A percentile compares a stretch with the other conserved stretches of the same genome.
phyloP scores from a whole-genome alignment of 2,329 filamentous ascomycete genomes.

The Pseudogymnoascus sp. region DNA sequence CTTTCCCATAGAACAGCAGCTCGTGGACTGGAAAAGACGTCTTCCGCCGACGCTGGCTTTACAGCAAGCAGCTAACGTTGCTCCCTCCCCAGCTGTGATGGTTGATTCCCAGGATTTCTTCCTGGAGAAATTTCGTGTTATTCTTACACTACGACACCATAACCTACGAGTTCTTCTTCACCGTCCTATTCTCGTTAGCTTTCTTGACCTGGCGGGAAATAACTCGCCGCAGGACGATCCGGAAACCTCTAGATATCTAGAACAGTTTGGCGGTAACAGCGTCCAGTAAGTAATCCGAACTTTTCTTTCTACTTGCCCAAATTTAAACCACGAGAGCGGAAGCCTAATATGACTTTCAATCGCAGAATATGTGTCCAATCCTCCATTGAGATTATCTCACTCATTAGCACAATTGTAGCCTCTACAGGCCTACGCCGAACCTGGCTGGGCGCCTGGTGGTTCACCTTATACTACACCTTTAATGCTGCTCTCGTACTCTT shows the following conservation, averaged over 20 bases:
- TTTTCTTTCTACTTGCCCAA: conserved; percentile 19
- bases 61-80: conserved; percentile 22
- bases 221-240: conserved; percentile 21
- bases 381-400: conserved; percentile 31
- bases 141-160: conserved; percentile 37
- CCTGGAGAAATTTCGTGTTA: conserved; percentile 33
- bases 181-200: conserved; percentile 34
- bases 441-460: conserved; percentile 35
- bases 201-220: conserved; percentile 26
- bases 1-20: conserved; percentile 33
- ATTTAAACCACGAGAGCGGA: conserved; percentile 19
- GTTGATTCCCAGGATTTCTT: conserved; percentile 10
- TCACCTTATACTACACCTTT: conserved; percentile 33
- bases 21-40: conserved; percentile 32
- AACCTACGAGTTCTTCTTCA: conserved; percentile 37
- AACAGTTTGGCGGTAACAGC: conserved; percentile 29
- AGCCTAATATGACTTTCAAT: background rate
- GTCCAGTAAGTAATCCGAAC: conserved; percentile 18
- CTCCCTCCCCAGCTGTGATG: conserved; percentile 14
- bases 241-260: background rate
- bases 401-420: conserved; percentile 24
- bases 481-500: conserved; percentile 20
- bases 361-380: conserved; percentile 24
- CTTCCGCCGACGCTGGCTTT: conserved; percentile 28
- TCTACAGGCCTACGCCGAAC: conserved; percentile 14